Base-by-base conservation (phyloP, 148 eudicot genomes). In the Rheum nobile region DNA sequence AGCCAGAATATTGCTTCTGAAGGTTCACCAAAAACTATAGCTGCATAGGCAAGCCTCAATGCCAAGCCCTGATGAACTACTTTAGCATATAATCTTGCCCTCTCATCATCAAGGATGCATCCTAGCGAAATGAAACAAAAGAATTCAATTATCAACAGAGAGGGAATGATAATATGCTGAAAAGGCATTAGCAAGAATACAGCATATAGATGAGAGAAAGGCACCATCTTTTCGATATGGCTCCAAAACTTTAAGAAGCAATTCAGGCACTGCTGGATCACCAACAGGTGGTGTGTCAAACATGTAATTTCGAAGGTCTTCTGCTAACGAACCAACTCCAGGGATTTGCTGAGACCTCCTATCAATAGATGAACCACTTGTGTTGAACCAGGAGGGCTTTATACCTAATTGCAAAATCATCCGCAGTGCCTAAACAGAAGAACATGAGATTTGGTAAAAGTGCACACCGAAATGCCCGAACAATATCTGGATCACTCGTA, bases 211-310 rank as follows among this genome's bases (percentile, higher is more conserved):
- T 8, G 41, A 26, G 34, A 74, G 59, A 37, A 59, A 76, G 75
- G 52, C 67, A 95, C 99, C 97, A 88, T 90, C 99, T 83, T 79
- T 87, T 71, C 97, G 86, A 65, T 95, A 95, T 67, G 99, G 99
- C 79, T 95, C 99, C 80, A 95, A 79, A 74, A 90, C 93, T 83
- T 95, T 95, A 38, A 95, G 99, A 72, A 95, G 96, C 92, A 95
- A 87, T 82, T 95, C 99, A 32, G 97, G 92, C 63, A 92, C 96
- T 19, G 91, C 99, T 75, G 88, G 85, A 82, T 95, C 99, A 76
- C 97, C 96, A 73, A 86, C 78, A 75, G 85, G 84, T 69, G 91
- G 86, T 77, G 81, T 80, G 75, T 84, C 85, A 71, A 95, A 85
- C 85, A 95, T 91, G 82, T 88, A 92, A 79, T 83, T 85, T 46